phyloP scores from a whole-genome alignment of 2,329 filamentous ascomycete genomes.

The Aspergillus flavus region DNA sequence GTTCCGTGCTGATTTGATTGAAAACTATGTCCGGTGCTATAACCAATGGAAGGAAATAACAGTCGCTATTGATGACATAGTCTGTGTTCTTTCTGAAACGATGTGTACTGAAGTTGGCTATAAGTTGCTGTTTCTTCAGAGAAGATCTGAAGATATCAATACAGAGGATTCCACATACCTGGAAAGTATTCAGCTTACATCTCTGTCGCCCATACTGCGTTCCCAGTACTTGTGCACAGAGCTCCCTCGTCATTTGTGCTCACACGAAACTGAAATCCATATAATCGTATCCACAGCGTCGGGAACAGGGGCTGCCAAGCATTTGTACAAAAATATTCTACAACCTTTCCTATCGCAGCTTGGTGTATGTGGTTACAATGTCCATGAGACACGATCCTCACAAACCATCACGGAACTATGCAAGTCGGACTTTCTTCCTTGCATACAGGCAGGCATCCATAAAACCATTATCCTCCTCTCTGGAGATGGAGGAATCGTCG shows the following conservation, averaged over 20 bases:
- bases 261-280: constrained; percentile 41
- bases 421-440: constrained; percentile 48
- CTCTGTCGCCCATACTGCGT: constrained; percentile 20
- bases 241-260: constrained; percentile 26
- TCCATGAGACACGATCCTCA: constrained; percentile 66
- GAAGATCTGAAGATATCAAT: background rate
- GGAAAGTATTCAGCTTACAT: constrained; percentile 18
- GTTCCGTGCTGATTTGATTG: background rate
- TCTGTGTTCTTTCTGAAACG: constrained; percentile 26
- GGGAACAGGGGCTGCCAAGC: constrained; percentile 60
- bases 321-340: constrained; percentile 60
- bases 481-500: constrained; percentile 84
- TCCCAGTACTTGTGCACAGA: constrained; percentile 19
- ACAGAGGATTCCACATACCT: constrained; percentile 13
- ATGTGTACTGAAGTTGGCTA: constrained; percentile 12
- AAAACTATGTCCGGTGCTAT: constrained; percentile 22
- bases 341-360: constrained; percentile 57
- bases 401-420: constrained; percentile 69
- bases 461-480: constrained; percentile 77
- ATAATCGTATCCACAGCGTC: constrained; percentile 70
- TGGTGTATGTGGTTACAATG: constrained; percentile 51
- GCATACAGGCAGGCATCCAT: constrained; percentile 49
- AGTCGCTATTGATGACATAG: constrained; percentile 26
- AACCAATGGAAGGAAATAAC: constrained; percentile 14
- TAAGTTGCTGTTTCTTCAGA: constrained; percentile 28